Evolutionary conservation across 2,329 filamentous ascomycete species (phyloP), one percentile per base, ranked within the genome.

Genomic region (Claviceps digitariae): DNA sequence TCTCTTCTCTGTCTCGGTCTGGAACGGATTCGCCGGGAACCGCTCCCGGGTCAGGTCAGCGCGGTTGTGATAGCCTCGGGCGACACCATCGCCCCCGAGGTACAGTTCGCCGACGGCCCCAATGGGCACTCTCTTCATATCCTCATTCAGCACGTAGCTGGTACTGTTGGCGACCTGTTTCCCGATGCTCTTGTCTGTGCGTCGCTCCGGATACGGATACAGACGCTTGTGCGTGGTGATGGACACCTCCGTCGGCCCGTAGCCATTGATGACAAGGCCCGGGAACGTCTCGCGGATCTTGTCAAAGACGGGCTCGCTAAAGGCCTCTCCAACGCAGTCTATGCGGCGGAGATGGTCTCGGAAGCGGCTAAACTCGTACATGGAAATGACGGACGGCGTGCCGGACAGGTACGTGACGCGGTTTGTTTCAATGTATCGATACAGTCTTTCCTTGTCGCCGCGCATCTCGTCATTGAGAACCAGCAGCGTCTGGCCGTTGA

Each of bases 231-330:
- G 40, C n/a, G 40, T 41, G n/a, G 40, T 41, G 17, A 41, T 56
- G 31, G 52, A 54, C 17, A 54, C 52, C 40, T 56, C 54, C 5
- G 54, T 56, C 29, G 54, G 54, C 3, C 54, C 54, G 43, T 56
- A 56, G 45, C 54, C 54, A 43, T 56, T 56, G 44, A 56, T 52
- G 40, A 56, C 38, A 7, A 55, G 51, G 5, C 54, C 54, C 12
- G 51, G 40, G 47, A 55, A 55, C 7, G 51, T 55, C 25, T 53
- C 51, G 17, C 54, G 54, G 38, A 55, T 55, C 41, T 55, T 55
- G 51, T 48, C 47, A 48, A 48, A 48, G 10, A 48, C 47, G 25
- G 47, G 47, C 47, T 48, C 47, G 29, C 47, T 48, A 20, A 48
- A 48, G 31, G 47, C 47, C 31, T 48, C 47, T 13, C 47, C 47